Evolutionary conservation across 192 early-diverging fungal species (phyloP), one percentile per base, ranked within the genome.

Genomic region (Rhizophagus sp.): DNA sequence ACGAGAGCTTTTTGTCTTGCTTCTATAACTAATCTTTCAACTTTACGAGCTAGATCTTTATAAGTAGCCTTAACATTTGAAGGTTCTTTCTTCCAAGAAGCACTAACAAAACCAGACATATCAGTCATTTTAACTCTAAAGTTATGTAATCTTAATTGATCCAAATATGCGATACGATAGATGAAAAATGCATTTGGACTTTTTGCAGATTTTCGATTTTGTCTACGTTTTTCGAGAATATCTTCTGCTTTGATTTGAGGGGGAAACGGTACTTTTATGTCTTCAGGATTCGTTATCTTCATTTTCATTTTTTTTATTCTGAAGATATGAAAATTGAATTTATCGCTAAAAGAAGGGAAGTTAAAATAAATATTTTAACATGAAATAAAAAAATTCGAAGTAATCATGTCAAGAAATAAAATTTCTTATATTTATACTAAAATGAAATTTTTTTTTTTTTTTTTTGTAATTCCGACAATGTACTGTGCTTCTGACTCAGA

Each of bases 81-180:
- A 19, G 66, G 27, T 19, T 68, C 66, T 17, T 68, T 68, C 27
- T 68, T 68, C 66, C 66, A 68, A 1, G 66, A 33, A 10, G 27
- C 27, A 68, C 30, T 34, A n/a, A 68, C 66, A 5, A 5, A 33
- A 34, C 66, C 36, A 68, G 30, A 34, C 30, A 68, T 36, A 9
- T 68, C 66, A 1, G 36, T 68, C 66, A 68, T 68, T 25, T 68
- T 68, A 27, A 34, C 27, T 36, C 66, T 17, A 2, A 11, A 27
- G 2, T 36, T 36, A 36, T 36, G 6, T 36, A 36, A 24, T 27
- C 19, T 30, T 36, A 68, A 22, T 19, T 68, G 30, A 34, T 68
- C 36, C 66, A 36, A 30, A 68, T 68, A 68, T 30, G 66, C 66
- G 5, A 68, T 68, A 36, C 66, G 66, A 22, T 68, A 68, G 11